These are phyloP conservation scores for Pisolithus tinctorius DNA, from an alignment of 768 basidiomycete species.

Conservation along the genomic window DNA sequence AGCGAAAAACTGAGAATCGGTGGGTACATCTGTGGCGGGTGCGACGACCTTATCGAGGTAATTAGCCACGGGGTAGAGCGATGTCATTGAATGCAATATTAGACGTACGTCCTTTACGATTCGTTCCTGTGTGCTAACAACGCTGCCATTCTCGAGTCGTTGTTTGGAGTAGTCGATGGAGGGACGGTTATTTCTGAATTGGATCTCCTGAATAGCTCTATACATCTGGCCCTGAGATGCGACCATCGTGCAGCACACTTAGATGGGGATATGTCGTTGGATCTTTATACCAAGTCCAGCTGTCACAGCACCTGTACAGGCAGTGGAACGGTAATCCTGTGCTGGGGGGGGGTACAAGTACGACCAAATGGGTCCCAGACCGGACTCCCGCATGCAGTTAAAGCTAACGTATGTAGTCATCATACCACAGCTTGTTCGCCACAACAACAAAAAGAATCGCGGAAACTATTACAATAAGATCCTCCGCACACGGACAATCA, in stretches of 20 bases:
- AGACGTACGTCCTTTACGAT: constrained; percentile 19
- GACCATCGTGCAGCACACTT: constrained; percentile 12
- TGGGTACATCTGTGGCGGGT: constrained; percentile 57
- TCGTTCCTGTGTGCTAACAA: constrained; percentile 21
- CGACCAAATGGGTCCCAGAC: no score
- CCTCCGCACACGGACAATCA: no score
- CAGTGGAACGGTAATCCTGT: no score
- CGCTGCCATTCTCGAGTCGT: constrained; percentile 18
- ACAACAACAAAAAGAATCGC: no score
- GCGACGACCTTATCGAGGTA: constrained; percentile 50
- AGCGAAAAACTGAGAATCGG: constrained; percentile 73
- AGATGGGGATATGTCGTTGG: no score
- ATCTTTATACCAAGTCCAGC: no score
- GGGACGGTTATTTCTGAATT: constrained; percentile 18
- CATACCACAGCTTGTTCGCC: no score
- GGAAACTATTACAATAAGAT: no score
- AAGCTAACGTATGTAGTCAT: no score
- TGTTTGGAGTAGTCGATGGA: constrained; percentile 18
- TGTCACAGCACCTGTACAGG: no score
- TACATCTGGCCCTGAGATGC: constrained; percentile 15
- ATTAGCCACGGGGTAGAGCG: not conserved
- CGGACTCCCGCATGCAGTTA: no score
- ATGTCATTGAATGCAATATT: not conserved
- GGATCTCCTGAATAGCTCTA: constrained; percentile 25
- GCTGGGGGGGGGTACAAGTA: no score